Evolutionary conservation across 2,329 filamentous ascomycete species (phyloP), one percentile per base, ranked within the genome.

Genomic region (Teratosphaeria viscida): DNA sequence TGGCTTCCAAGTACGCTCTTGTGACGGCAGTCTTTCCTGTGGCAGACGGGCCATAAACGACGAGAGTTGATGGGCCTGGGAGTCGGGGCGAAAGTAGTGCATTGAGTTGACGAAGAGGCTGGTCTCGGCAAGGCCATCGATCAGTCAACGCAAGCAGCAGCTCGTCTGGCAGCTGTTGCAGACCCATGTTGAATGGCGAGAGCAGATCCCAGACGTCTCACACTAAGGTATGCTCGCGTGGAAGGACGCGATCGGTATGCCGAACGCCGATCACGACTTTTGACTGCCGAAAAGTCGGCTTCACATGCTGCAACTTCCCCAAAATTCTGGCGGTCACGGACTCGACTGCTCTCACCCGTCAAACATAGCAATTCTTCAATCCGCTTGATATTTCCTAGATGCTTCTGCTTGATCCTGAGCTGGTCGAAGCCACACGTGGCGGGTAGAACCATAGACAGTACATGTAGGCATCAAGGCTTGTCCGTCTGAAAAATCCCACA

Each of bases 21-120:
- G 87, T 79, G 56, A 96, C 81, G 55, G 83, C 82, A 35, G 85
- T 89, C 76, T 97, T 97, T 49, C 91, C 92, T 0, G 92, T 95
- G 2, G 90, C 87, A 68, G 92, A 86, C 34, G 91, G 84, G 56
- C 94, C 94, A 72, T 97, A 86, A 55, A 95, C 74, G 26, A 96
- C 85, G 11, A 96, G 73, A 61, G 89, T 88, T 11, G 84, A 79
- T 59, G 88, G 88, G 59, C 84, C 86, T 34, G 89, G 86, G n/a
- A 86, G 79, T 54, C 77, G 74, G 26, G 85, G 82, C 43, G 74
- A 73, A 52, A 78, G 73, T 2, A 82, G 68, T 7, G 76, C 72
- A 7, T 72, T 67, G 0, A 82, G 72, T 60, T 78, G 75, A 39
- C 71, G 73, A 8, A 81, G 72, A 60, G 81, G 79, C n/a, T 70